Evolutionary conservation across 805 yeast species (phyloP), one percentile per base, ranked within the genome.

Genomic region (Yamadazyma nakazawae): DNA sequence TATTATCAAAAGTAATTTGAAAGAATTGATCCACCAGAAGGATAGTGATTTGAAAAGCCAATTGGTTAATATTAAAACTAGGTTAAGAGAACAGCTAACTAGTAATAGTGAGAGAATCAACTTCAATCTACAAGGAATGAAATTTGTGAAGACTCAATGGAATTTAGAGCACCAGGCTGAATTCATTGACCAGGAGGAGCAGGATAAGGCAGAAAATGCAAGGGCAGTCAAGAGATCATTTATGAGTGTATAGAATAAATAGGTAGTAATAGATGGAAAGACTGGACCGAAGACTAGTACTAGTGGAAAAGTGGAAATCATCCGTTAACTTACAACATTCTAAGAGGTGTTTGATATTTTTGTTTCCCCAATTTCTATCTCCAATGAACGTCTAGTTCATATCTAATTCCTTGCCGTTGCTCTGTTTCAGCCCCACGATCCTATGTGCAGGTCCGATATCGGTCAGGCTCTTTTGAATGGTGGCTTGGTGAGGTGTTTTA

Each of bases 51-150:
- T 89, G 59, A 84, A 85, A 60, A 74, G 75, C 44, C 87, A 83
- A 56, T 70, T 94, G 40, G 75, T 78, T 25, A 70, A 70, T 24
- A 85, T 92, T 38, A 85, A 84, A 57, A 62, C 63, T 8, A 80
- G 80, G 54, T 69, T 94, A 46, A 76, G 96, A 51, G 55, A 46
- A 0, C 79, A 80, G 45, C 69, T 94, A 43, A 66, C 68, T 40
- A 56, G 61, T 2, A 80, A 80, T 17, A 70, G 78, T 13, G 71
- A 76, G 39, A 84, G 79, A 49, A 72, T 94, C 39, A 98, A 97
- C 9, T 84, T 78, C 70, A 94, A 94, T 59, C 72, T 88, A 16
- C 91, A 87, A 51, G 97, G 96, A 3, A 71, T 94, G 62, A 80
- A 78, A 55, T 86, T 80, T 56, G 65, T 87, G 49, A 83, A 81